These are phyloP conservation scores for Hevea brasiliensis DNA, from an alignment of 345 rosid species.

Conservation along the genomic window DNA sequence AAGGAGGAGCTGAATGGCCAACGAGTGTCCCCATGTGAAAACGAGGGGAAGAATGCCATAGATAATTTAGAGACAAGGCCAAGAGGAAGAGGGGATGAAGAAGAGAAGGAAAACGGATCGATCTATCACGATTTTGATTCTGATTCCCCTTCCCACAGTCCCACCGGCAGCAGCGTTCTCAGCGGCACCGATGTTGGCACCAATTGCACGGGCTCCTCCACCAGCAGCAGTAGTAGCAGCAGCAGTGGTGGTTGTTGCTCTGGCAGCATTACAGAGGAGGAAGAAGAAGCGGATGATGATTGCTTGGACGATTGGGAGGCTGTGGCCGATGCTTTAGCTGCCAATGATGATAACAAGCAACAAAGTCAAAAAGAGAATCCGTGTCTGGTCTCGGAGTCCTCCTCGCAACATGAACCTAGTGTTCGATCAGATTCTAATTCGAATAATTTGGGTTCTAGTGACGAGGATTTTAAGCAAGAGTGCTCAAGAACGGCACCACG, in stretches of 20 bases:
- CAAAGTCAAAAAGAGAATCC: slow-evolving; percentile 27
- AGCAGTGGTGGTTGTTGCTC: slow-evolving; percentile 86
- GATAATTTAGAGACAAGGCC: slow-evolving; percentile 43
- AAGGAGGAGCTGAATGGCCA: slow-evolving; percentile 45
- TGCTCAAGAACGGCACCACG: slow-evolving; percentile 24
- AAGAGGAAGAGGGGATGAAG: slow-evolving; percentile 34
- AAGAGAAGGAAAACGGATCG: slow-evolving; percentile 30
- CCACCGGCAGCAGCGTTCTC: slow-evolving; percentile 35
- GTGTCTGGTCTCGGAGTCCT: slow-evolving; percentile 22
- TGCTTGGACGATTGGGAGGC: slow-evolving; percentile 98
- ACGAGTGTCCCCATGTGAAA: slow-evolving; percentile 8
- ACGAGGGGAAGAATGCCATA: slow-evolving; percentile 35
- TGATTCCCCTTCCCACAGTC: slow-evolving; percentile 62
- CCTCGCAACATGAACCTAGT: slow-evolving; percentile 25
- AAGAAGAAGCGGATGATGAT: slow-evolving; percentile 58
- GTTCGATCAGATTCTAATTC: slow-evolving; percentile 24
- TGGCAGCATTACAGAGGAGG: slow-evolving; percentile 79
- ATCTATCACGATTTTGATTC: slow-evolving; percentile 54
- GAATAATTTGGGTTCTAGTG: slow-evolving; percentile 25
- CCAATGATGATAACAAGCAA: slow-evolving; percentile 48
- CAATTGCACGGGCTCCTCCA: slow-evolving; percentile 43
- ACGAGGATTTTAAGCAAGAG: slow-evolving; percentile 32
- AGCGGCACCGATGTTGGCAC: slow-evolving; percentile 45
- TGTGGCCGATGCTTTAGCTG: slow-evolving; percentile 89
- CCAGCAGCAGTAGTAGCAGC: slow-evolving; percentile 50